Percentiles rank a stretch among this genome's conserved stretches.
Evolutionary conservation across 2,329 filamentous ascomycete species (phyloP).

Genomic region (Clonostachys rosea): DNA sequence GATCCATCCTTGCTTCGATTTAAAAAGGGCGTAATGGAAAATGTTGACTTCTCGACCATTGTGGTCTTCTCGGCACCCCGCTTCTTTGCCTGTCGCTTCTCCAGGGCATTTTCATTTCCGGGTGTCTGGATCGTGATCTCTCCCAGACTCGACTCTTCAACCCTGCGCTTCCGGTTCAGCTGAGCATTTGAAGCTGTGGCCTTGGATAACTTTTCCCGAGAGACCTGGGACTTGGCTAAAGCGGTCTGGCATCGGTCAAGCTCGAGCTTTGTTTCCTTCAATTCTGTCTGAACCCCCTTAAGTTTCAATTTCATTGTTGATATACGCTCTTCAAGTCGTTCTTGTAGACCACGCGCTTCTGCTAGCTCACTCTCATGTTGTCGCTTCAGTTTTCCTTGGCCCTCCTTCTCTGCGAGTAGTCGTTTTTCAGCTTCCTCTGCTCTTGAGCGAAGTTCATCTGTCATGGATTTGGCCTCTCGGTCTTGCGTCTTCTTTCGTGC

Average conservation of each 20-base stretch:
- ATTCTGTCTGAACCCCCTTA: slow-evolving; percentile 63
- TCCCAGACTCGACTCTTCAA: slow-evolving; percentile 30
- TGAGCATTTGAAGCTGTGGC: slow-evolving; percentile 15
- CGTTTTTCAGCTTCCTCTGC: slow-evolving; percentile 28
- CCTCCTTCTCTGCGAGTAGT: slow-evolving; percentile 32
- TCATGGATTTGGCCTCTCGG: slow-evolving; percentile 25
- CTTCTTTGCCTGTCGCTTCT: slow-evolving; percentile 47
- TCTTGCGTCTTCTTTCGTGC: slow-evolving; percentile 14
- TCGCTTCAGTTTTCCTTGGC: slow-evolving; percentile 38
- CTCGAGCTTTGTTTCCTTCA: slow-evolving; percentile 55
- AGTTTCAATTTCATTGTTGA: slow-evolving; percentile 67
- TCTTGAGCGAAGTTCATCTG: slow-evolving; percentile 32
- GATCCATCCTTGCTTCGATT: slow-evolving; percentile 57
- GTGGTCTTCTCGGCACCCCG: slow-evolving; percentile 42
- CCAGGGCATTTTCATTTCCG: slow-evolving; percentile 32
- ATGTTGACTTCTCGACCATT: slow-evolving; percentile 81
- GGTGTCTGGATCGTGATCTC: slow-evolving; percentile 43
- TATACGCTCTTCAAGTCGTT: slow-evolving; percentile 66
- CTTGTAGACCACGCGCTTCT: slow-evolving; percentile 58
- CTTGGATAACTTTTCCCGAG: slow-evolving; percentile 7
- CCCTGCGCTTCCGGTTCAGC: slow-evolving; percentile 33
- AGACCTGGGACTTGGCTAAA: slow-evolving; percentile 24
- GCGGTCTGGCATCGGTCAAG: slow-evolving; percentile 32
- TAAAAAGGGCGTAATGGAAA: slow-evolving; percentile 91
- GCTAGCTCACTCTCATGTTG: slow-evolving; percentile 48